A percentile compares a stretch with the other conserved stretches of the same genome.
Evolutionary conservation across 1,139 yeast genomes (phyloP).

Genomic region (Scheffersomyces lignicola): DNA sequence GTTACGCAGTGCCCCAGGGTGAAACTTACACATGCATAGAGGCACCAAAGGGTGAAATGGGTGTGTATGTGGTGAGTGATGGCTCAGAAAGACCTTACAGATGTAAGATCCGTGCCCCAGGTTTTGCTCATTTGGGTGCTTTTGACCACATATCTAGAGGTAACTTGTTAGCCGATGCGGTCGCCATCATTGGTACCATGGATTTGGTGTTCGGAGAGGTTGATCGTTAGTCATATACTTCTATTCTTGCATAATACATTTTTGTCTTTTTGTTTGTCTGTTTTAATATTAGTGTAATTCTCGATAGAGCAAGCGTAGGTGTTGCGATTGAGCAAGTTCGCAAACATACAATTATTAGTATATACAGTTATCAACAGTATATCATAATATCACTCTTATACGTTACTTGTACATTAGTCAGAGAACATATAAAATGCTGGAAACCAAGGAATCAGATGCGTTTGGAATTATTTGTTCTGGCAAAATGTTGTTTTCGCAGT

Average conservation of each 20-base stretch:
- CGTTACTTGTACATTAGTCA: too few species aligned
- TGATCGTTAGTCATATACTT: slow-evolving; percentile 57
- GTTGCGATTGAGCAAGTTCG: too few species aligned
- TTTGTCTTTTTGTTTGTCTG: too few species aligned
- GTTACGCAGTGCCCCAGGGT: slow-evolving; percentile 86
- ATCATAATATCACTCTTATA: too few species aligned
- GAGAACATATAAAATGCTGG: too few species aligned
- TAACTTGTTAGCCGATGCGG: slow-evolving; percentile 88
- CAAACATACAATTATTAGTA: too few species aligned
- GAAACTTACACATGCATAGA: slow-evolving; percentile 91
- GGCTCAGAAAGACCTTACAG: slow-evolving; percentile 90
- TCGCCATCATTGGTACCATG: slow-evolving; percentile 93
- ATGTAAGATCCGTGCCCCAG: slow-evolving; percentile 93
- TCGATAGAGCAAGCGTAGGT: too few species aligned
- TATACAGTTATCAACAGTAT: too few species aligned
- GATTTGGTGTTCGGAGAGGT: slow-evolving; percentile 94
- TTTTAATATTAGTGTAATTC: too few species aligned
- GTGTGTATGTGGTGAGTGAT: slow-evolving; percentile 84
- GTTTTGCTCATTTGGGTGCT: slow-evolving; percentile 87
- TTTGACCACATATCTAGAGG: slow-evolving; percentile 86
- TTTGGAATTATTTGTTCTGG: too few species aligned
- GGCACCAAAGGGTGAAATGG: slow-evolving; percentile 97
- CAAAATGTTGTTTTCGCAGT: too few species aligned
- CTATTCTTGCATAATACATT: slow-evolving; percentile 1
- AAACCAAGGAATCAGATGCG: too few species aligned